Evolutionary conservation across 1,139 yeast genomes (phyloP), one percentile per base, ranked within the genome.

Genomic region (Scheffersomyces illinoinensis): DNA sequence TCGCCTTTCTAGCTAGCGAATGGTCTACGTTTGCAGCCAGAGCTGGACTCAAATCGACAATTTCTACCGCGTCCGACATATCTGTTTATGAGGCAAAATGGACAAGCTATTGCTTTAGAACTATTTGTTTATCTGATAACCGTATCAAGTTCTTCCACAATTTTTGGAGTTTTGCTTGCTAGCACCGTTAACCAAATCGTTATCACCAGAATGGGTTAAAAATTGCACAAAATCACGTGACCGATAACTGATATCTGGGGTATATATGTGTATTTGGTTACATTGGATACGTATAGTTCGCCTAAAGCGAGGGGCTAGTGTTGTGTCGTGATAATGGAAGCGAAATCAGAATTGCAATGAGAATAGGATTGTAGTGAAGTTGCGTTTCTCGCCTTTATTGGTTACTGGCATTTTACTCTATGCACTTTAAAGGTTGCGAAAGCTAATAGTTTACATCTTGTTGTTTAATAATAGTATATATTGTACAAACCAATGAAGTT

Each of bases 1-100:
- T 88, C 51, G 75, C 79, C 67, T 88, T 88, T 57, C 93, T 75
- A 5, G 80, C 62, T 54, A 85, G 60, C 4, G 89, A 85, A 33
- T 76, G 76, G 67, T 87, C 92, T 4, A 85, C 73, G 10, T 10
- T 33, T 60, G 51, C 24, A n/a, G 24, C 51, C 17, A 17, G 24
- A 4, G 26, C 51, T 20, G 51, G 51, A 19, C n/a, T 48, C 21
- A 48, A 24, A 10, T 48, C 51, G 21, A 48, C 24, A 21, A 48
- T 20, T 24, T 48, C 51, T 17, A 24, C 21, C 7, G 18, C 18
- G 26, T 48, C 51, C n/a, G 51, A 48, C 51, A 48, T 48, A 19
- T 14, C 14, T n/a, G n/a, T 21, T 2, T 33, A 33, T 33, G 17
- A 33, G 12, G 12, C 17, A 33, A 33, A 4, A 7, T 33, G 43